phyloP scores from a whole-genome alignment of 202 grass and related monocot species.

The Setaria italica region DNA sequence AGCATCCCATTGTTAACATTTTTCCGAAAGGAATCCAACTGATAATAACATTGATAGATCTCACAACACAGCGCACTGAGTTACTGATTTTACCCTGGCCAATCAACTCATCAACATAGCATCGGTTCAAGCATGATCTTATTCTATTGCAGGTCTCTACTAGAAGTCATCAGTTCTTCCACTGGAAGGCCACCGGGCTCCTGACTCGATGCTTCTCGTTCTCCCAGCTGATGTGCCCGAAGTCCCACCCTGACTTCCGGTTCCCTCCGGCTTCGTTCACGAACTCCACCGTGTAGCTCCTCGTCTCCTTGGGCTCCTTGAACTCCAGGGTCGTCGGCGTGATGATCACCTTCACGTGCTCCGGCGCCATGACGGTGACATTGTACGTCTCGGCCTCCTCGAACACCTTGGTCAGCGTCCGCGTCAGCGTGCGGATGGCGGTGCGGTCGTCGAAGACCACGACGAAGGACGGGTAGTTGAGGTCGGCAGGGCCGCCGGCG shows the following conservation, averaged over 20 bases:
- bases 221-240: constrained; percentile 40
- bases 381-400: constrained; percentile 41
- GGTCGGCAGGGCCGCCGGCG: too few relatives aligned
- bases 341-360: constrained; percentile 30
- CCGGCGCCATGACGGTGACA: constrained; percentile 6
- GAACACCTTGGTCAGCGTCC: constrained; percentile 43
- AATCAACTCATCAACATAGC: too few relatives aligned
- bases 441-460: background rate
- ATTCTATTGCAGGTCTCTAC: background rate
- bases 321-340: constrained; percentile 51
- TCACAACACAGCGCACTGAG: too few relatives aligned
- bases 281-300: constrained; percentile 56
- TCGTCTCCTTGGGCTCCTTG: constrained; percentile 10
- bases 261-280: background rate
- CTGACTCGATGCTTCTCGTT: constrained; percentile 58
- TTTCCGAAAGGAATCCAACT: too few relatives aligned
- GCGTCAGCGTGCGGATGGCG: background rate
- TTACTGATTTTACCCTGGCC: too few relatives aligned
- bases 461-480: background rate
- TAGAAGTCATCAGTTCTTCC: constrained; percentile 26
- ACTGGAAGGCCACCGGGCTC: constrained; percentile 58
- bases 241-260: background rate
- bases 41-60: too few relatives aligned
- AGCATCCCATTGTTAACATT: too few relatives aligned
- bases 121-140: background rate